Evolutionary conservation across 495 filamentous ascomycete genomes (phyloP), one percentile per base, ranked within the genome.

Genomic region (Podospora sp.): DNA sequence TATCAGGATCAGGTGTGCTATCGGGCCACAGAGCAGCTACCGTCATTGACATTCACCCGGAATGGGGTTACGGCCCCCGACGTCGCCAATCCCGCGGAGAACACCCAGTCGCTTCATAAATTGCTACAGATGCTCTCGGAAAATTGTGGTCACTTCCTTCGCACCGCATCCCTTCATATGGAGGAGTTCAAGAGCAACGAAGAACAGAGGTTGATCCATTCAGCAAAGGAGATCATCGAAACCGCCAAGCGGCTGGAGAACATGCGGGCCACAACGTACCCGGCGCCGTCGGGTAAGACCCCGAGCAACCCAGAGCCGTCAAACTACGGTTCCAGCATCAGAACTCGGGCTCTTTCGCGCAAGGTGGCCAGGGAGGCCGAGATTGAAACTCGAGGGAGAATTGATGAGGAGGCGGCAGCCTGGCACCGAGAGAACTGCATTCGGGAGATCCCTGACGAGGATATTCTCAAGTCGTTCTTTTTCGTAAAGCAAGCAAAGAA

Each of bases 401-500:
- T 60, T 25, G 22, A 24, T 18, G 46, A 65, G 21, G 22, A 63
- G 20, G 14, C 12, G 2, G 35, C 60, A 18, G 52, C 60, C 14
- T 85, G 77, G 75, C 79, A 83, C 55, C 72, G 70, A 46, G 67
- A 75, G 6, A 68, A 82, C 61, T 78, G 76, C 26, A 59, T 83
- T 9, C 58, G 62, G n/a, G 79, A 80, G 2, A 52, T 79, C 0
- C 64, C 71, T 0, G 83, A 85, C 65, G 76, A 79, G 8, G 26
- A 20, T 9, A 74, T 85, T 11, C 26, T 78, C n/a, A 21, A 65
- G 0, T 21, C 33, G 8, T 78, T 76, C 59, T 22, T 20, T 60
- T 63, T 1, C 24, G 46, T 1, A 61, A 75, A 1, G 75, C 77
- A 0, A 22, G 29, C 29, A n/a, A n/a, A n/a, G n/a, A n/a, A n/a